A percentile compares a stretch with the other conserved stretches of the same genome.
Evolutionary conservation across 768 basidiomycete genomes (phyloP).

Genomic region (Termitomyces sp.): DNA sequence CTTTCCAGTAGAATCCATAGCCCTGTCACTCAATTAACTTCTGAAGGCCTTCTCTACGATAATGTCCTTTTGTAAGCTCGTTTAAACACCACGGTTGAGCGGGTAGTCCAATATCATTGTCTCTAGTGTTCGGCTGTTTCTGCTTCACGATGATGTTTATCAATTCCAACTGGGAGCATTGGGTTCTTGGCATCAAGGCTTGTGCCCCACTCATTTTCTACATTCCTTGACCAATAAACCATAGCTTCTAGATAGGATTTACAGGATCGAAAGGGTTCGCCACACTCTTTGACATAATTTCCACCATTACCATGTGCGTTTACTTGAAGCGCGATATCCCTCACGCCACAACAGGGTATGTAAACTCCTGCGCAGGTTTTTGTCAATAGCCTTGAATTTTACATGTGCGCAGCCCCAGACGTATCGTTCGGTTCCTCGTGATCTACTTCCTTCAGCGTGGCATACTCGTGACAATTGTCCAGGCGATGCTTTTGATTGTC

Average conservation of each 20-base stretch:
- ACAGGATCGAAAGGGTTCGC: neutral
- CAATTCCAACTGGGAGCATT: conserved; percentile 6
- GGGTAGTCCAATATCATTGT: too few relatives aligned
- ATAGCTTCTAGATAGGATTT: neutral
- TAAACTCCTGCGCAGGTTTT: neutral
- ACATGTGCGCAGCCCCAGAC: neutral
- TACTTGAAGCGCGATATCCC: neutral
- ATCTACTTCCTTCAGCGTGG: neutral
- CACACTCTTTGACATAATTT: neutral
- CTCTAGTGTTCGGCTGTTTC: neutral
- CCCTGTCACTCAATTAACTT: too few relatives aligned
- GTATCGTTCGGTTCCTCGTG: neutral
- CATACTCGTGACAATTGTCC: neutral
- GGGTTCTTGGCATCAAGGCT: neutral
- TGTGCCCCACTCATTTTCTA: neutral
- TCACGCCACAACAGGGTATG: neutral
- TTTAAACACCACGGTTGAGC: too few relatives aligned
- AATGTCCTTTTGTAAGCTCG: too few relatives aligned
- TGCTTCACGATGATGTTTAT: conserved; percentile 4
- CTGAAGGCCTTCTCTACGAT: too few relatives aligned
- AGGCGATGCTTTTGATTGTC: neutral
- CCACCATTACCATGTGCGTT: neutral
- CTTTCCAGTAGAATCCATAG: too few relatives aligned
- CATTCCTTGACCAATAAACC: neutral
- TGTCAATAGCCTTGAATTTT: neutral